These are phyloP conservation scores for Claviceps maximensis DNA, from an alignment of 2,329 filamentous ascomycete species.

Conservation along the genomic window DNA sequence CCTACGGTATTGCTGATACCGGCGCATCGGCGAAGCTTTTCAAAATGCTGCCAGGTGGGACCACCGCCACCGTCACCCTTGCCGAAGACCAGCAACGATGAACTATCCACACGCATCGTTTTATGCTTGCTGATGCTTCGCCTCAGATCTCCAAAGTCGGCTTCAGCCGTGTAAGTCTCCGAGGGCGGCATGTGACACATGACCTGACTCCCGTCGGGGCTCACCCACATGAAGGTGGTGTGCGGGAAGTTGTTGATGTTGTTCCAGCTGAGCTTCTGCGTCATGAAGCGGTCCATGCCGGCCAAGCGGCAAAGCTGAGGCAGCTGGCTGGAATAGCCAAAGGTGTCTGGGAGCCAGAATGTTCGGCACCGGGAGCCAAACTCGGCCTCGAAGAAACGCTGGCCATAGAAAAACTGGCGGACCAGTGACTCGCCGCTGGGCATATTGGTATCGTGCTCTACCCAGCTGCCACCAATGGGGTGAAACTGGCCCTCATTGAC, in stretches of 20 bases:
- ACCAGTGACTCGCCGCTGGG: conserved; percentile 90
- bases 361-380: conserved; percentile 83
- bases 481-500: conserved; percentile 85
- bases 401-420: conserved; percentile 88
- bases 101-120: conserved; percentile 84
- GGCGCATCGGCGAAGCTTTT: conserved; percentile 86
- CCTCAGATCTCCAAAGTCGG: conserved; percentile 87
- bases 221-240: conserved; percentile 98
- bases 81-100: conserved; percentile 83
- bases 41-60: conserved; percentile 83
- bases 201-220: conserved; percentile 88
- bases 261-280: conserved; percentile 98
- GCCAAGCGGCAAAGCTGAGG: conserved; percentile 86
- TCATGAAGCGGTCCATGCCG: conserved; percentile 95
- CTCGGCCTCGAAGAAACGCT: conserved; percentile 84
- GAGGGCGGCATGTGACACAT: conserved; percentile 95
- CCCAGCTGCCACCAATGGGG: conserved; percentile 94
- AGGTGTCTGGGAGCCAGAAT: conserved; percentile 97
- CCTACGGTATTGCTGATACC: conserved; percentile 82
- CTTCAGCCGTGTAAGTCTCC: conserved; percentile 90
- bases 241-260: conserved; percentile 99
- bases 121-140: conserved; percentile 88
- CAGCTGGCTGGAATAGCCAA: conserved; percentile 90
- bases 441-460: conserved; percentile 97
- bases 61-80: conserved; percentile 95